A percentile compares a stretch with the other conserved stretches of the same genome.
These are phyloP conservation scores for Penicillium goetzii DNA, from an alignment of 495 filamentous ascomycete genomes.

Conservation along the genomic window DNA sequence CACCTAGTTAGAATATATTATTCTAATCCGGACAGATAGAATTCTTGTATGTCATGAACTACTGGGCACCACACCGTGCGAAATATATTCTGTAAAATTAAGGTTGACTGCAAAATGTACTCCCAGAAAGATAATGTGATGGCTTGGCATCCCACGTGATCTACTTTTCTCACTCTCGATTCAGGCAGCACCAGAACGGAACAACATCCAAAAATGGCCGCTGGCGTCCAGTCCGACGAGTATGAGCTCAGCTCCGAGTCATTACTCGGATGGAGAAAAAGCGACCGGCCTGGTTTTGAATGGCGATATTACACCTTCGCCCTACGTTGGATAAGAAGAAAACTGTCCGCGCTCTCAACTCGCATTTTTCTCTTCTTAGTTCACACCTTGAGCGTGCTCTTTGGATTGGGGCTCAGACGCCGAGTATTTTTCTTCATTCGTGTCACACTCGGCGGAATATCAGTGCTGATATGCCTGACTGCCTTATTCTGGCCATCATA, in stretches of 20 bases:
- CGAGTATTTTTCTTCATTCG: slow-evolving; percentile 54
- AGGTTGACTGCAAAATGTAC: no score
- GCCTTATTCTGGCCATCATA: slow-evolving; percentile 64
- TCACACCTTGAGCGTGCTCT: slow-evolving; percentile 30
- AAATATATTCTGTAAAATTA: no score
- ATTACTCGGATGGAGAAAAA: slow-evolving; percentile 35
- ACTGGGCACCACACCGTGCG: no score
- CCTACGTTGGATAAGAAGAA: background rate
- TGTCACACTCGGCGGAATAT: slow-evolving; percentile 67
- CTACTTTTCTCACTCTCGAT: background rate
- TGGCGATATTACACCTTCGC: background rate
- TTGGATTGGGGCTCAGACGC: slow-evolving; percentile 36
- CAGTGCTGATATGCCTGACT: slow-evolving; percentile 58
- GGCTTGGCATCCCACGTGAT: slow-evolving; percentile 3
- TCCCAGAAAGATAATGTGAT: background rate
- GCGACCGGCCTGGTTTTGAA: slow-evolving; percentile 28
- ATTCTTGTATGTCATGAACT: no score
- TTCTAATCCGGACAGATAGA: no score
- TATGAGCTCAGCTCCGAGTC: slow-evolving; percentile 50
- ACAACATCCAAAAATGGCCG: background rate
- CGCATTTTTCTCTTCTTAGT: background rate
- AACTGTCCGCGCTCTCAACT: background rate
- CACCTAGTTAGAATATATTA: no score
- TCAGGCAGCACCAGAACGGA: background rate
- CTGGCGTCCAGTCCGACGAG: slow-evolving; percentile 35